These are phyloP conservation scores for Colletotrichum truncatum DNA, from an alignment of 2,329 filamentous ascomycete species.

Conservation along the genomic window DNA sequence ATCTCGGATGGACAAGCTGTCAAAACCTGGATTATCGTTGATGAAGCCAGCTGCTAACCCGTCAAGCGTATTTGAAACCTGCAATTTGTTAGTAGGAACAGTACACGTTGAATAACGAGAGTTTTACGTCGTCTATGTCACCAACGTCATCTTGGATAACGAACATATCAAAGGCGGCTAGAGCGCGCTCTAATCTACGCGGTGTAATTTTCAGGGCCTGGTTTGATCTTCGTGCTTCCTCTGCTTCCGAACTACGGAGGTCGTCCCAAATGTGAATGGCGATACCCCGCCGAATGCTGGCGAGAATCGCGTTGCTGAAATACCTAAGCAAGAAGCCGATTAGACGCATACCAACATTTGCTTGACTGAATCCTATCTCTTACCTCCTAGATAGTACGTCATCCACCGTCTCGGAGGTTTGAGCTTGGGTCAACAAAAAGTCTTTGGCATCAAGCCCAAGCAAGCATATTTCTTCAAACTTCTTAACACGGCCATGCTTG, in stretches of 20 bases:
- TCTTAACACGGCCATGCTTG: conserved; percentile 74
- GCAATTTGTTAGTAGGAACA: conserved; percentile 23
- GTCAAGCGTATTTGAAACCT: conserved; percentile 75
- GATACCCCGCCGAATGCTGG: conserved; percentile 81
- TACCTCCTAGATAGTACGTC: conserved; percentile 81
- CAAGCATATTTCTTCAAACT: conserved; percentile 75
- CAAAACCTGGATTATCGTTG: conserved; percentile 59
- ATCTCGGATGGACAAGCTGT: conserved; percentile 66
- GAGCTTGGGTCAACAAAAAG: conserved; percentile 74
- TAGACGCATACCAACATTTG: not conserved
- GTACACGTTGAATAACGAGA: not conserved
- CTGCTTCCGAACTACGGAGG: conserved; percentile 48
- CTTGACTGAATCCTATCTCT: conserved; percentile 22
- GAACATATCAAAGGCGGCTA: conserved; percentile 91
- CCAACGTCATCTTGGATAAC: conserved; percentile 76
- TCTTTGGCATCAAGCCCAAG: conserved; percentile 92
- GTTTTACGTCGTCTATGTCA: conserved; percentile 76
- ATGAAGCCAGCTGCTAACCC: conserved; percentile 67
- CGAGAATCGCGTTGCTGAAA: conserved; percentile 78
- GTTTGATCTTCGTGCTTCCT: not conserved
- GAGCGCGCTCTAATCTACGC: conserved; percentile 70
- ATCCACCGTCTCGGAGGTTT: conserved; percentile 65
- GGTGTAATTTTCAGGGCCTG: conserved; percentile 10
- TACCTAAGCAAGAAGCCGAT: conserved; percentile 59
- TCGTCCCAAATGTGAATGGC: conserved; percentile 80